Evolutionary conservation across 805 yeast genomes (phyloP).

Genomic region (Teunomyces cretensis): DNA sequence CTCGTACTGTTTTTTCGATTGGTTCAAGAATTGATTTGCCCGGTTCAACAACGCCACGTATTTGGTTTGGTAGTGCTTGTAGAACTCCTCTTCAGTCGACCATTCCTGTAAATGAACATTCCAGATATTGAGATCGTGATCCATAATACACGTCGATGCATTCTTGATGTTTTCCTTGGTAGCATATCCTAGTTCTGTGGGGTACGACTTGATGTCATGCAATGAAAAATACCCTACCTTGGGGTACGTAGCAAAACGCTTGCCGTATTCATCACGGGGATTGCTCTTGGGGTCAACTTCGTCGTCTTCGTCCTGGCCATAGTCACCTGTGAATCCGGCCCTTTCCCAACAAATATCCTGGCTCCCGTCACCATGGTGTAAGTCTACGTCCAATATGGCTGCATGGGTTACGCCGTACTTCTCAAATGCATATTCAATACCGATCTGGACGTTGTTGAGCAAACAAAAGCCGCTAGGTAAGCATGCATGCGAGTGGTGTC

Average conservation of each 20-base stretch:
- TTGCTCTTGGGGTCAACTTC: conserved; percentile 32
- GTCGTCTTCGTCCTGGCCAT: conserved; percentile 48
- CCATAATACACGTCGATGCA: conserved; percentile 76
- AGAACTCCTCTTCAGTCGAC: conserved; percentile 62
- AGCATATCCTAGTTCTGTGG: conserved; percentile 78
- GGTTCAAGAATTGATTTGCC: conserved; percentile 63
- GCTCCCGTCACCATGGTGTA: conserved; percentile 88
- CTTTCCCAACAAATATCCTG: conserved; percentile 85
- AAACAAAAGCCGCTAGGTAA: conserved; percentile 86
- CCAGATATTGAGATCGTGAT: conserved; percentile 80
- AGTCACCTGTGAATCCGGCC: conserved; percentile 55
- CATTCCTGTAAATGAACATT: conserved; percentile 76
- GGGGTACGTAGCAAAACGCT: conserved; percentile 46
- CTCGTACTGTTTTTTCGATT: conserved; percentile 46
- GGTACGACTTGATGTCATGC: conserved; percentile 84
- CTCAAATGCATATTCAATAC: conserved; percentile 70
- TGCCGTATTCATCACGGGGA: conserved; percentile 50
- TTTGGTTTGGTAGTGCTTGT: conserved; percentile 55
- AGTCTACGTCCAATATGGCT: conserved; percentile 76
- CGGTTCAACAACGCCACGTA: conserved; percentile 62
- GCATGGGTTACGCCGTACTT: conserved; percentile 72
- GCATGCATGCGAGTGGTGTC: conserved; percentile 82
- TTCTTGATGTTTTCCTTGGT: conserved; percentile 66
- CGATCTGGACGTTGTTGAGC: conserved; percentile 78
- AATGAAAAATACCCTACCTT: conserved; percentile 79